A percentile compares a stretch with the other conserved stretches of the same genome.
These are phyloP conservation scores for Leccinum longicurvipes DNA, from an alignment of 768 basidiomycete genomes.

Conservation along the genomic window DNA sequence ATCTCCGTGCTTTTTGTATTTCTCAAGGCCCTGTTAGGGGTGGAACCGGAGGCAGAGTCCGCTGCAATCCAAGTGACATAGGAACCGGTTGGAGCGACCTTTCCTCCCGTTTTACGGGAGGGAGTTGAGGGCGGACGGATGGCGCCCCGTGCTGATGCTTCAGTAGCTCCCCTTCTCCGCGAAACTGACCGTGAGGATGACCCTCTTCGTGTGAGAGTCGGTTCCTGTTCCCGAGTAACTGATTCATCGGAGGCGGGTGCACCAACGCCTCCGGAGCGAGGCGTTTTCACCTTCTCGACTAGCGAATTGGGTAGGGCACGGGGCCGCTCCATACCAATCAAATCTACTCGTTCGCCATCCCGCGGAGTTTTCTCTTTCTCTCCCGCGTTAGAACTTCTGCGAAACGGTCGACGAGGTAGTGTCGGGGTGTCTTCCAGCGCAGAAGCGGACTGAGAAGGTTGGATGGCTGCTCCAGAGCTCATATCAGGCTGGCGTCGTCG, in stretches of 20 bases:
- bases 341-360: slow-evolving; percentile 23
- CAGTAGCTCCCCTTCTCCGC: slow-evolving; percentile 12
- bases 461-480: slow-evolving; percentile 17
- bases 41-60: slow-evolving; percentile 31
- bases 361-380: slow-evolving; percentile 23
- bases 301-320: slow-evolving; percentile 15
- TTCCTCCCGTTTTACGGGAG: slow-evolving; percentile 23
- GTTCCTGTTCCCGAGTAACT: slow-evolving; percentile 19
- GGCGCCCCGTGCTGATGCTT: background rate
- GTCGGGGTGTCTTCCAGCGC: slow-evolving; percentile 31
- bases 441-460: slow-evolving; percentile 27
- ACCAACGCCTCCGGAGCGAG: slow-evolving; percentile 15
- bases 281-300: slow-evolving; percentile 14
- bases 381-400: slow-evolving; percentile 27
- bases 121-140: slow-evolving; percentile 15
- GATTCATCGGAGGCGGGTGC: slow-evolving; percentile 22
- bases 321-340: slow-evolving; percentile 18
- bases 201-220: slow-evolving; percentile 6
- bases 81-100: slow-evolving; percentile 18
- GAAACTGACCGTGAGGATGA: slow-evolving; percentile 18
- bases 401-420: slow-evolving; percentile 24
- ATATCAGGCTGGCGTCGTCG: slow-evolving; percentile 26
- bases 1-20: slow-evolving; percentile 29
- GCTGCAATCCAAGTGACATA: slow-evolving; percentile 29
- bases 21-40: slow-evolving; percentile 30